These are phyloP conservation scores for Eutrema heterophyllum DNA, from an alignment of 345 rosid genomes.

Conservation along the genomic window DNA sequence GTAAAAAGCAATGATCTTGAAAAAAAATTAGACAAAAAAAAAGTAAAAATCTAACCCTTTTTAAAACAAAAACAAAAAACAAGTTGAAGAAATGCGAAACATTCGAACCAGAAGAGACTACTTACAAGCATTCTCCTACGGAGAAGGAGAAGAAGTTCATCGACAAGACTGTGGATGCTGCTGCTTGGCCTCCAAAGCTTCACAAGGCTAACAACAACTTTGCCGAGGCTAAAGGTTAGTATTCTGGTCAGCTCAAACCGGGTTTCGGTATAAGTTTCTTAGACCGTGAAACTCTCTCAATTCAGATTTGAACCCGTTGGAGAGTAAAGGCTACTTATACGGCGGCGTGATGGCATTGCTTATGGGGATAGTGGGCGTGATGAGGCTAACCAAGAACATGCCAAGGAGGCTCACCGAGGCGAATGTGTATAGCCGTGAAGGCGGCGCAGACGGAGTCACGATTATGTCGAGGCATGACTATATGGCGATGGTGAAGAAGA, in stretches of 20 bases:
- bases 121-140: slow-evolving; percentile 12
- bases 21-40: not conserved
- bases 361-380: slow-evolving; percentile 55
- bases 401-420: slow-evolving; percentile 56
- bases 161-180: slow-evolving; percentile 43
- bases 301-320: slow-evolving; percentile 17
- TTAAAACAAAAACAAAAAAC: not conserved
- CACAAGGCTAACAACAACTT: slow-evolving; percentile 1
- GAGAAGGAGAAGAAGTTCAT: slow-evolving; percentile 26
- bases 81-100: slow-evolving; percentile 19
- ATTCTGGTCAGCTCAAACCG: not conserved
- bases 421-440: slow-evolving; percentile 37
- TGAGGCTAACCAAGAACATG: slow-evolving; percentile 53
- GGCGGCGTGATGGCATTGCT: slow-evolving; percentile 54
- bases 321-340: slow-evolving; percentile 28
- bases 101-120: slow-evolving; percentile 15
- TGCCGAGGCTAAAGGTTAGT: slow-evolving; percentile 21
- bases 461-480: slow-evolving; percentile 46
- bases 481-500: slow-evolving; percentile 59
- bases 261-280: not conserved
- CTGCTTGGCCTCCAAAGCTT: slow-evolving; percentile 32
- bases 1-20: slow-evolving; percentile 19
- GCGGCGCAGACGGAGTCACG: slow-evolving; percentile 26
- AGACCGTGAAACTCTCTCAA: not conserved
- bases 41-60: not conserved